Evolutionary conservation across 1,139 yeast genomes (phyloP), one percentile per base, ranked within the genome.

Genomic region (Taphrina confusa): DNA sequence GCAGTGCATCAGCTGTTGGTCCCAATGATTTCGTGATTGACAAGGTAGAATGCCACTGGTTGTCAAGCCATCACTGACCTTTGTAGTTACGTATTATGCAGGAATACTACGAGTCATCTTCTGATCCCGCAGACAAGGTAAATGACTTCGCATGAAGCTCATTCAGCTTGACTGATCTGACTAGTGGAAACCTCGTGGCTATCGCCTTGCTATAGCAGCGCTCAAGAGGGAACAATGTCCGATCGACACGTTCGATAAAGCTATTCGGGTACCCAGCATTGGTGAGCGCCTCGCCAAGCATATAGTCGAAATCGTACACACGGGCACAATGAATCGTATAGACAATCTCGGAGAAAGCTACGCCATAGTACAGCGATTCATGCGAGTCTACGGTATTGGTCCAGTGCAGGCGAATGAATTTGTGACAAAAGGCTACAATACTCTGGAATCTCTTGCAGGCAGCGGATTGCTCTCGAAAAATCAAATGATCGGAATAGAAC

Each of bases 301-400:
- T 66, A 75, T 82, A 20, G 82, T 78, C 57, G 81, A 78, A 63
- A 76, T 81, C 6, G 68, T 74, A 12, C 67, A 71, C 11, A 76
- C 80, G 0, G 80, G 80, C 9, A 68, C 67, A 0, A 69, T 80
- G 30, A 66, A 72, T 16, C 77, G 76, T 12, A 69, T 80, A 5
- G 74, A 36, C 14, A 27, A 37, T n/a, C 31, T 42, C 16, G 51
- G 75, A 9, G 68, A 65, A 14, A 58, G 67, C 44, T 61, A 66
- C 0, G 71, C 73, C 42, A 71, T 72, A 8, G 65, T 67, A 14
- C 66, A 68, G n/a, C 20, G 72, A 55, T 77, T 83, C 57, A 70
- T 73, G 46, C 73, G 75, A 1, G 77, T 84, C 14, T 76, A 80
- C 66, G 84, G 84, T 0, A 82, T 83, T 11, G 87, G 87, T 0